Evolutionary conservation across 208 protist species (phyloP).

Genomic region (Leishmania aethiopica): DNA sequence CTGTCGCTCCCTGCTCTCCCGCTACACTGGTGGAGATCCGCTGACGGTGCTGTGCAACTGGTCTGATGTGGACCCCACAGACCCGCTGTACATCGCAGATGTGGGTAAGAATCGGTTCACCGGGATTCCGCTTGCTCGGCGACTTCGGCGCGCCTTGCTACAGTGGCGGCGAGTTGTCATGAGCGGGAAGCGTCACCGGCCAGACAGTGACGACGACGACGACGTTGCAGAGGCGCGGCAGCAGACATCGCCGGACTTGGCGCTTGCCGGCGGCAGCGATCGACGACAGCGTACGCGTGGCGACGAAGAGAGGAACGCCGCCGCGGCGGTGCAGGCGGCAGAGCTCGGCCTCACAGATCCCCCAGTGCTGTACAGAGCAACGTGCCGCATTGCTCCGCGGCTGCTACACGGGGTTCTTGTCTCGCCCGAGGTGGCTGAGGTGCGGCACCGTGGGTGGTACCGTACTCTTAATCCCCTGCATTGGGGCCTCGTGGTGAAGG

Average conservation of each 20-base stretch:
- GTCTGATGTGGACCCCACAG: slow-evolving; percentile 35
- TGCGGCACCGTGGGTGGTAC: slow-evolving; percentile 55
- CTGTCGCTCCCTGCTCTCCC: slow-evolving; percentile 58
- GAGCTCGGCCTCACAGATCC: slow-evolving; percentile 24
- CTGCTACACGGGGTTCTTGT: slow-evolving; percentile 80
- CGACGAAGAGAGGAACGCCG: no score
- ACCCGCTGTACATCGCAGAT: slow-evolving; percentile 20
- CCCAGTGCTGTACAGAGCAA: slow-evolving; percentile 57
- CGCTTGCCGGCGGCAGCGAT: neutral
- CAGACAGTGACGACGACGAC: neutral
- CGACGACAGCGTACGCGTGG: no score
- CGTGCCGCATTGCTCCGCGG: slow-evolving; percentile 60
- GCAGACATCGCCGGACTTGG: no score
- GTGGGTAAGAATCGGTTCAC: slow-evolving; percentile 22
- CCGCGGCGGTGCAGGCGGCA: slow-evolving; percentile 1
- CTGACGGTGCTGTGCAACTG: slow-evolving; percentile 73
- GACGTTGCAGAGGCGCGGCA: neutral
- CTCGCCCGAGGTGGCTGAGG: slow-evolving; percentile 78
- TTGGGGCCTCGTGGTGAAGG: slow-evolving; percentile 66
- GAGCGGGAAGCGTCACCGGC: neutral
- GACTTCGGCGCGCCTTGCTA: slow-evolving; percentile 6
- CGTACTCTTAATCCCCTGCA: slow-evolving; percentile 66
- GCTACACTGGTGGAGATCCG: slow-evolving; percentile 75
- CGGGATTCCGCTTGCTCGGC: slow-evolving; percentile 6
- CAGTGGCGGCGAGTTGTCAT: slow-evolving; percentile 21